A percentile compares a stretch with the other conserved stretches of the same genome.
Evolutionary conservation across 768 basidiomycete genomes (phyloP).

Genomic region (Boletales sp.): DNA sequence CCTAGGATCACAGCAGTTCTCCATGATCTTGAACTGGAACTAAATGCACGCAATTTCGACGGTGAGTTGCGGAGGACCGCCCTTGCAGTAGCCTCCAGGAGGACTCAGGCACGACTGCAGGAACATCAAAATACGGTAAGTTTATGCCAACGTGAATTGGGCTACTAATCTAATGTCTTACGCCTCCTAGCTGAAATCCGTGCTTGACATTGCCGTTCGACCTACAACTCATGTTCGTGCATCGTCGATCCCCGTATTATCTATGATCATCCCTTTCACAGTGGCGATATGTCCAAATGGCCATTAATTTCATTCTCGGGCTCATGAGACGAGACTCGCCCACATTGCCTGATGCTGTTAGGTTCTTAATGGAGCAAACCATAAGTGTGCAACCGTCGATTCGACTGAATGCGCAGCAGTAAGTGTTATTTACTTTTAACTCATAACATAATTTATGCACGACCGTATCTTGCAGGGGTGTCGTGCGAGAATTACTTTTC

Average conservation of each 20-base stretch:
- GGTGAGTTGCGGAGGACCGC: conserved; percentile 42
- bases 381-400: conserved; percentile 72
- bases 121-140: conserved; percentile 51
- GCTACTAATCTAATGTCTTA: background rate
- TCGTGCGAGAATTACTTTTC: conserved; percentile 62
- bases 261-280: conserved; percentile 28
- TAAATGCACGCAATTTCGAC: conserved; percentile 43
- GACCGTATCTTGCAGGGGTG: conserved; percentile 41
- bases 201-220: conserved; percentile 57
- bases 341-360: conserved; percentile 49
- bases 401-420: conserved; percentile 64
- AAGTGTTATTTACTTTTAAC: conserved; percentile 11
- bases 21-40: conserved; percentile 46
- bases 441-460: background rate
- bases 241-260: background rate
- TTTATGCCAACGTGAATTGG: background rate
- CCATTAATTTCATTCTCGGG: conserved; percentile 54
- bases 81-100: conserved; percentile 36
- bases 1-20: conserved; percentile 48
- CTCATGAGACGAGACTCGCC: conserved; percentile 62
- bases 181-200: conserved; percentile 47
- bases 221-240: conserved; percentile 70
- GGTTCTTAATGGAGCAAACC: conserved; percentile 62
- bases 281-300: conserved; percentile 83
- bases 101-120: conserved; percentile 43